Evolutionary conservation across 306 rosid genomes (phyloP).

Genomic region (Sindora glabra): DNA sequence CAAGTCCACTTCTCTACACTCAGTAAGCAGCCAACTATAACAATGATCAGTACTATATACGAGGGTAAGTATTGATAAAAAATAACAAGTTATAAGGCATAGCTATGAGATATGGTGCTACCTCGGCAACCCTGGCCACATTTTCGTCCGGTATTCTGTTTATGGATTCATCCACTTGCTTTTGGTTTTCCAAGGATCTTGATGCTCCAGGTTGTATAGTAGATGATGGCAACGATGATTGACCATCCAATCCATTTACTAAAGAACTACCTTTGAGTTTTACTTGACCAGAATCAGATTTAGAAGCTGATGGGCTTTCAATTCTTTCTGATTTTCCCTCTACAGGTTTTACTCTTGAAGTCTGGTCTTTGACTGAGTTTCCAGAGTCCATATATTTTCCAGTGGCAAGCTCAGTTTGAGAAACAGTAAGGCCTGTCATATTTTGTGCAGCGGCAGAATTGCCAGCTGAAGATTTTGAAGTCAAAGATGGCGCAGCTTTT

Average conservation of each 20-base stretch:
- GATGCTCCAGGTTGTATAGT: conserved; percentile 50
- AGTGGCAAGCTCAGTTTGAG: conserved; percentile 55
- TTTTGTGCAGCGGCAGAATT: conserved; percentile 42
- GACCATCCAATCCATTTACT: conserved; percentile 65
- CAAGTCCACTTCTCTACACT: neutral
- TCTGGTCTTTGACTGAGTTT: conserved; percentile 55
- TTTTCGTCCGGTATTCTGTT: conserved; percentile 59
- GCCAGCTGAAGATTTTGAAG: conserved; percentile 56
- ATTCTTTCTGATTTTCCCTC: conserved; percentile 62
- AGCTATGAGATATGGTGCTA: conserved; percentile 16
- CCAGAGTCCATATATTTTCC: conserved; percentile 57
- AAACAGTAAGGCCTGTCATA: conserved; percentile 36
- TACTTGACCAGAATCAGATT: conserved; percentile 63
- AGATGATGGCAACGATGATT: conserved; percentile 38
- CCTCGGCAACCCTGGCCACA: conserved; percentile 60
- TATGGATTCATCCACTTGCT: conserved; percentile 55
- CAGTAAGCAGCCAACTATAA: neutral
- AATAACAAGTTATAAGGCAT: neutral
- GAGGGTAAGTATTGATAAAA: conserved; percentile 7
- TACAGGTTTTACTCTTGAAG: conserved; percentile 35
- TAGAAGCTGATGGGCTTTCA: conserved; percentile 36
- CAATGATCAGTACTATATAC: conserved; percentile 5
- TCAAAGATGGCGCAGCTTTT: conserved; percentile 56
- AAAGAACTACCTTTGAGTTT: conserved; percentile 52
- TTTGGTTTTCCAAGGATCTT: conserved; percentile 60